Base-by-base conservation (phyloP, 1,139 yeast species). In the Saccharomyces pastorianus region DNA sequence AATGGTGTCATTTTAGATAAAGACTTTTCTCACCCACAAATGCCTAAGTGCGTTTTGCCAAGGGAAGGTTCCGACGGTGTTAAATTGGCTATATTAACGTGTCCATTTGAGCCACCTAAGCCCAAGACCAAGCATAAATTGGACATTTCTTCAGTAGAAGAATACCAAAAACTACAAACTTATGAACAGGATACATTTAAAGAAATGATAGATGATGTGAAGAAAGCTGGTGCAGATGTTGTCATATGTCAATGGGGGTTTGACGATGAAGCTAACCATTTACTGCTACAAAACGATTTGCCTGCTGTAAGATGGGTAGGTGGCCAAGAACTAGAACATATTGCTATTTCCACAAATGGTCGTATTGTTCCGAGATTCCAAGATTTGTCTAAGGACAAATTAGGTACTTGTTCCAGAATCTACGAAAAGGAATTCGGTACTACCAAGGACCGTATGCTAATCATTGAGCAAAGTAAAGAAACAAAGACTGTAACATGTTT, bases 211-310 rank as follows among this genome's bases (percentile, higher is more conserved):
- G 80, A 85, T 58, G 76, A 79, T 58, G 96, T 93, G 54, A 91
- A 95, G 73, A 81, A 79, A 25, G 79, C 96, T 0, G 99, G 99
- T 38, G 99, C 99, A 38, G 93, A 91, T 70, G 82, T 91, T 52
- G 99, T 93, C 55, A 95, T 95, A 46, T 93, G 99, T 75, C 99
- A 93, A 76, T 93, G 99, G 99, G 99, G 99, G 13, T 95, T 95
- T 68, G 99, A 95, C 70, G 99, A 95, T 71, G 99, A 95, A 75
- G 99, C 99, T 47, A 95, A 93, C 73, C 97, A 95, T 72, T 76
- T 93, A 68, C 78, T 93, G 59, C 77, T 91, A 64, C 88, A 95
- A 64, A 89, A 91, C 71, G 81, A 88, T 47, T 79, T 93, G 60
- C 96, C 96, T 52, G 98, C 99, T 38, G 95, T 95, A 48, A 84